Evolutionary conservation across 1,284 basidiomycete genomes (phyloP), one percentile per base, ranked within the genome.

Genomic region (Boletellus deceptivus): DNA sequence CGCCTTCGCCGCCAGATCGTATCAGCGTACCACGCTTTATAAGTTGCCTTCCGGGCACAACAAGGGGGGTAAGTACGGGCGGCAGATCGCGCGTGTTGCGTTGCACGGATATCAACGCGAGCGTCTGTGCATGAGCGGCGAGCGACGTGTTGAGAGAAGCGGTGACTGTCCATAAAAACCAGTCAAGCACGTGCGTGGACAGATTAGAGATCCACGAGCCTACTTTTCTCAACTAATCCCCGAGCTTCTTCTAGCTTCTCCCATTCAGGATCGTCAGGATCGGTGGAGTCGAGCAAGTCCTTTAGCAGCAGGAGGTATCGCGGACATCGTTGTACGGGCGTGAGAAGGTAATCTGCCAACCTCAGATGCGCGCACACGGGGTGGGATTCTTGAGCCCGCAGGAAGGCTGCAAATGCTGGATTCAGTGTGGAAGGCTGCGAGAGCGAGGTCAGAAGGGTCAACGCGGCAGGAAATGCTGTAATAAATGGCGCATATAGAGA

Each of bases 311-410:
- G 75, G 6, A 91, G 74, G 62, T 93, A 94, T 50, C 92, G 78
- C 10, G 91, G 91, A 65, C 91, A 91, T 42, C 92, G 77, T 69
- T 94, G 91, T 1, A 94, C 86, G 43, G 92, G 83, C 6, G 85
- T 90, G 49, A 94, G 74, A n/a, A 94, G 75, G 84, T 91, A 92
- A 58, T 91, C 89, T 13, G 84, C 74, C 25, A 94, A 72, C 56
- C 85, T 86, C 43, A 93, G 75, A 66, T 82, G 83, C 39, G 81
- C 80, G 61, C 88, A 89, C n/a, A 76, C 73, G 7, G 80, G 78
- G 56, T 88, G 80, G 5, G 74, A 69, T 66, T 91, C 85, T 61
- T 83, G 83, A 24, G 68, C 68, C 8, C 72, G 70, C 20, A 91
- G 67, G 65, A 89, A 91, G 2, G 70, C 49, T 0, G 83, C 75